Evolutionary conservation across 2,329 filamentous ascomycete genomes (phyloP).

Genomic region (Aulographum hederae): DNA sequence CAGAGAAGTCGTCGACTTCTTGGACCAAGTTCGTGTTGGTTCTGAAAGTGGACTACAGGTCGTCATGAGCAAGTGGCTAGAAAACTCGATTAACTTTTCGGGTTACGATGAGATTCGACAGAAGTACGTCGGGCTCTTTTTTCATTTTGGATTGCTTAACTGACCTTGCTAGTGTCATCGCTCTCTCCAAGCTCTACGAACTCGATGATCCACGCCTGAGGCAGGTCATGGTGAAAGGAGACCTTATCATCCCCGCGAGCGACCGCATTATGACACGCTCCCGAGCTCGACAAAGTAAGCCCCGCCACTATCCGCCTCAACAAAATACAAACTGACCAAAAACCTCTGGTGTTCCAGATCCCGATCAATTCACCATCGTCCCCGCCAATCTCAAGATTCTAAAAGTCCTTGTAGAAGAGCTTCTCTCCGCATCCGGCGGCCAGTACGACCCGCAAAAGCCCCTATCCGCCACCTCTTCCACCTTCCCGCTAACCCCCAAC

Average conservation of each 20-base stretch:
- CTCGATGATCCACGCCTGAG: slow-evolving; percentile 66
- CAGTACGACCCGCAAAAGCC: slow-evolving; percentile 22
- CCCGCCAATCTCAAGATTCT: slow-evolving; percentile 85
- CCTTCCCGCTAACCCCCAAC: slow-evolving; percentile 23
- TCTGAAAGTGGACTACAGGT: slow-evolving; percentile 71
- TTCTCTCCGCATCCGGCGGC: slow-evolving; percentile 35
- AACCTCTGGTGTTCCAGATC: slow-evolving; percentile 35
- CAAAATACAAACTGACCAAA: neutral
- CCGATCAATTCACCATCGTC: slow-evolving; percentile 76
- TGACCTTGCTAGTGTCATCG: slow-evolving; percentile 50
- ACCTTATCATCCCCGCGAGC: slow-evolving; percentile 63
- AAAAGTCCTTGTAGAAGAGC: slow-evolving; percentile 87
- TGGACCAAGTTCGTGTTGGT: slow-evolving; percentile 66
- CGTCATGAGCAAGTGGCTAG: slow-evolving; percentile 86
- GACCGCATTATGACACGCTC: slow-evolving; percentile 88
- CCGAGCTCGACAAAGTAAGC: slow-evolving; percentile 61
- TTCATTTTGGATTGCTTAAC: slow-evolving; percentile 1
- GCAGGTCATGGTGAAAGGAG: slow-evolving; percentile 69
- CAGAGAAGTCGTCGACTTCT: slow-evolving; percentile 78
- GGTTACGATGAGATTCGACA: slow-evolving; percentile 95
- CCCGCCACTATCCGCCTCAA: neutral
- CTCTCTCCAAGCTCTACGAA: slow-evolving; percentile 76
- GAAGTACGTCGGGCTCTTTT: slow-evolving; percentile 44
- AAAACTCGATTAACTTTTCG: slow-evolving; percentile 94
- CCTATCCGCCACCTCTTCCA: no score